Conservation (phyloP, 2,329 filamentous ascomycete genomes). For the Gremmenia infestans region DNA sequence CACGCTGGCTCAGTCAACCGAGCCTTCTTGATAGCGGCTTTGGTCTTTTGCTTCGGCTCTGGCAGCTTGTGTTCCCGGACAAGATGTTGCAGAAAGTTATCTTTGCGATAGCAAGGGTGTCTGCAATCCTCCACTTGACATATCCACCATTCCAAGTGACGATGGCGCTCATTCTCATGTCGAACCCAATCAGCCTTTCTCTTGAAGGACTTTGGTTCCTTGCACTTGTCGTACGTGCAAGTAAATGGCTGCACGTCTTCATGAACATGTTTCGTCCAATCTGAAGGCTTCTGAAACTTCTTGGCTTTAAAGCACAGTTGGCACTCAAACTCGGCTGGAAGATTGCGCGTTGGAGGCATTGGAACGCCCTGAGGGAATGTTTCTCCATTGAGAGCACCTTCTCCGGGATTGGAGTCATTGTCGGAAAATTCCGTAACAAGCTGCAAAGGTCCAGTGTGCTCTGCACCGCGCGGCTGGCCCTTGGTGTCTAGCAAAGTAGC, state of each 20-base stretch:
- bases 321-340: constrained; percentile 88
- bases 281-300: constrained; percentile 83
- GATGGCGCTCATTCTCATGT: constrained; percentile 87
- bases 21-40: constrained; percentile 58
- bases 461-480: constrained; percentile 53
- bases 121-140: constrained; percentile 77
- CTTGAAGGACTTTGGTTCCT: constrained; percentile 87
- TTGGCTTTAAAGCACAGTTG: constrained; percentile 81
- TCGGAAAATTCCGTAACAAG: constrained; percentile 54
- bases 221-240: constrained; percentile 80
- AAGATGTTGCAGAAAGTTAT: constrained; percentile 90
- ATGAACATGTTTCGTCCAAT: constrained; percentile 96
- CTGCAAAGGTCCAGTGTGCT: constrained; percentile 50
- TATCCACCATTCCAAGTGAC: constrained; percentile 86
- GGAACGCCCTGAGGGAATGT: constrained; percentile 79
- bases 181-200: constrained; percentile 94
- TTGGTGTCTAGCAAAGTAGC: constrained; percentile 56
- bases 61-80: constrained; percentile 84
- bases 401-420: constrained; percentile 61
- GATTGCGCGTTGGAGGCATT: constrained; percentile 67
- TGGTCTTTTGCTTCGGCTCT: constrained; percentile 76
- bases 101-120: constrained; percentile 79
- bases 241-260: constrained; percentile 92
- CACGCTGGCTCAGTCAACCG: constrained; percentile 60
- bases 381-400: constrained; percentile 64